Evolutionary conservation across 1,284 basidiomycete species (phyloP), one percentile per base, ranked within the genome.

Genomic region (Wolfiporia cocos): DNA sequence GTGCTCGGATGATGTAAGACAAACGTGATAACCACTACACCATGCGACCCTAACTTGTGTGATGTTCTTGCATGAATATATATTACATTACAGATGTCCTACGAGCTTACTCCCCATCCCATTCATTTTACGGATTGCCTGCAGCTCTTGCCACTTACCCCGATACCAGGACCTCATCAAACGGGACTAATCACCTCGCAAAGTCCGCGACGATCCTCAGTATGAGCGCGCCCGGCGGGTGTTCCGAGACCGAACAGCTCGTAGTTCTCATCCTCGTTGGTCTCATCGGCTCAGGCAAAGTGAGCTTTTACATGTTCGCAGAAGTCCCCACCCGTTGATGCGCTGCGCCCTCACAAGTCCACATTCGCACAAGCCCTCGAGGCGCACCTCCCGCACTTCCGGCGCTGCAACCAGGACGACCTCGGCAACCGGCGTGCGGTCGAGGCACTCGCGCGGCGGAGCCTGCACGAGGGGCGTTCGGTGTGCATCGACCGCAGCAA

Each of bases 401-500:
- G 66, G 34, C 66, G 81, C 51, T 87, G 83, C 58, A 85, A 76
- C 62, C 83, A 87, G 60, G 84, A 87, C 53, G 78, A 85, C 20
- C 60, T 75, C 19, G 73, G 73, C 21, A 55, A 70, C 54, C 69
- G 85, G 46, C 68, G 67, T 12, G 61, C 51, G 17, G 84, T 86
- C 0, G 83, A 86, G 55, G 58, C 63, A 6, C 59, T 78, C 28
- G 78, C 74, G 5, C 62, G 76, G 44, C 50, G 61, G 21, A 68
- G 68, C 10, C 67, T 86, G 35, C 48, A 51, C 34, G 59, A 72
- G 49, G 81, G 81, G 18, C 57, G 66, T 31, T 85, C 79, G 14
- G 77, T 81, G n/a, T 83, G 79, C 57, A 74, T 86, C 37, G 85
- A 86, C 55, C 70, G 85, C 46, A 81, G 81, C 15, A 86, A 87